These are phyloP conservation scores for Thelephora terrestris DNA, from an alignment of 1,284 basidiomycete species.

Conservation along the genomic window DNA sequence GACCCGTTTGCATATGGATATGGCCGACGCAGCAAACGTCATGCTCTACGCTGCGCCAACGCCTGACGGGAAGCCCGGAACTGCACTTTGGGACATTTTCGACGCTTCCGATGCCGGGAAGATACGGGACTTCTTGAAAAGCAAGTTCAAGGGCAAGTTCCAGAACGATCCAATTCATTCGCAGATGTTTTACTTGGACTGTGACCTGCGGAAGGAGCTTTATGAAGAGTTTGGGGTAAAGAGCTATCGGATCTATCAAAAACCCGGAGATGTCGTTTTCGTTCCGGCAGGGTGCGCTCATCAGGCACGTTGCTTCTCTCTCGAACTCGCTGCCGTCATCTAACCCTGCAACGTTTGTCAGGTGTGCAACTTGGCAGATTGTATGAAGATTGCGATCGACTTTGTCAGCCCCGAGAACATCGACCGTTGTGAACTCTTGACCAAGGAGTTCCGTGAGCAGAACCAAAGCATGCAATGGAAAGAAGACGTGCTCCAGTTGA, in stretches of 20 bases:
- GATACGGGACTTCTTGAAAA: slow-evolving; percentile 64
- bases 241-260: slow-evolving; percentile 81
- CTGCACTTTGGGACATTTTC: slow-evolving; percentile 90
- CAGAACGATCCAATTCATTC: slow-evolving; percentile 83
- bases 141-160: slow-evolving; percentile 41
- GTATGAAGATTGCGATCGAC: slow-evolving; percentile 94
- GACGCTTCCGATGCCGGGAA: slow-evolving; percentile 73
- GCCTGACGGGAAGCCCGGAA: slow-evolving; percentile 60
- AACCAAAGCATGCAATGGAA: slow-evolving; percentile 86
- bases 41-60: slow-evolving; percentile 69
- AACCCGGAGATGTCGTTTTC: slow-evolving; percentile 89
- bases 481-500: slow-evolving; percentile 86
- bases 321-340: neutral
- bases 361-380: slow-evolving; percentile 83
- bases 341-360: slow-evolving; percentile 17
- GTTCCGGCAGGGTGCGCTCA: slow-evolving; percentile 95
- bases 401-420: slow-evolving; percentile 94
- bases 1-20: slow-evolving; percentile 92
- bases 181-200: slow-evolving; percentile 82
- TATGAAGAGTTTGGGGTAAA: slow-evolving; percentile 59
- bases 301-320: slow-evolving; percentile 46
- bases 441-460: slow-evolving; percentile 81
- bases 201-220: slow-evolving; percentile 56
- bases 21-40: slow-evolving; percentile 91
- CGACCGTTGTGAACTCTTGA: slow-evolving; percentile 72